These are phyloP conservation scores for Stygiomarasmius scandens DNA, from an alignment of 1,284 basidiomycete species.

Conservation along the genomic window DNA sequence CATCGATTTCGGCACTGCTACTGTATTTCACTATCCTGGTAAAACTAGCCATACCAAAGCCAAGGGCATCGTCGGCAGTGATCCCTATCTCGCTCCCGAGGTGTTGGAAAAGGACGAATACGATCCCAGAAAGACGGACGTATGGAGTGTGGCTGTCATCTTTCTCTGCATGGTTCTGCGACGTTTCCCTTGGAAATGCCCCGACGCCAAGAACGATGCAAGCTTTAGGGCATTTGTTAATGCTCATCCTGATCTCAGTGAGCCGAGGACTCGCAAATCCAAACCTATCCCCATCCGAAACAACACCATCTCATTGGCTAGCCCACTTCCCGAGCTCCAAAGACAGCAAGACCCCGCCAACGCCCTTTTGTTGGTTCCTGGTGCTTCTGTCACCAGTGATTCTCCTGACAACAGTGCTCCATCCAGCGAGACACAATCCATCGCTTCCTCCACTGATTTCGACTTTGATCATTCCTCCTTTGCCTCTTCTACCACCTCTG, in stretches of 20 bases:
- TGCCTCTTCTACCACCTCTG: conserved; percentile 3
- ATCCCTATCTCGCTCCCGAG: conserved; percentile 98
- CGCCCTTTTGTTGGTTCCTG: not conserved
- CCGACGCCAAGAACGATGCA: conserved; percentile 91
- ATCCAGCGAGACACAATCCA: conserved; percentile 11
- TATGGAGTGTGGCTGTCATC: conserved; percentile 98
- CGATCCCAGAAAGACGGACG: conserved; percentile 96
- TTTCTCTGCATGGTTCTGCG: conserved; percentile 99
- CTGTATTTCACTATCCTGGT: conserved; percentile 98
- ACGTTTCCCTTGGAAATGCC: conserved; percentile 99
- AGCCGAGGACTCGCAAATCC: conserved; percentile 19
- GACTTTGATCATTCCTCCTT: conserved; percentile 5
- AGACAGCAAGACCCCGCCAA: not conserved
- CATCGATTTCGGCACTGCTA: conserved; percentile 99
- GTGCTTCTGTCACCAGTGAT: not conserved
- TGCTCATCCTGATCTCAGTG: conserved; percentile 87
- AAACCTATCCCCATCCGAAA: conserved; percentile 9
- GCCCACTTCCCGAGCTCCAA: conserved; percentile 8
- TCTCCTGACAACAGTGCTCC: conserved; percentile 7
- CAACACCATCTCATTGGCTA: conserved; percentile 13
- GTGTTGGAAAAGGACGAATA: conserved; percentile 81
- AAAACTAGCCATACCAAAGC: conserved; percentile 72
- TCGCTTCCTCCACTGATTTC: conserved; percentile 13
- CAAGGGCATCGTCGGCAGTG: conserved; percentile 93
- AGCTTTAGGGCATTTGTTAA: conserved; percentile 91